Percentiles rank a stretch among this genome's conserved stretches.
Conservation (phyloP, 805 yeast genomes). For the Ogataea methanolica region DNA sequence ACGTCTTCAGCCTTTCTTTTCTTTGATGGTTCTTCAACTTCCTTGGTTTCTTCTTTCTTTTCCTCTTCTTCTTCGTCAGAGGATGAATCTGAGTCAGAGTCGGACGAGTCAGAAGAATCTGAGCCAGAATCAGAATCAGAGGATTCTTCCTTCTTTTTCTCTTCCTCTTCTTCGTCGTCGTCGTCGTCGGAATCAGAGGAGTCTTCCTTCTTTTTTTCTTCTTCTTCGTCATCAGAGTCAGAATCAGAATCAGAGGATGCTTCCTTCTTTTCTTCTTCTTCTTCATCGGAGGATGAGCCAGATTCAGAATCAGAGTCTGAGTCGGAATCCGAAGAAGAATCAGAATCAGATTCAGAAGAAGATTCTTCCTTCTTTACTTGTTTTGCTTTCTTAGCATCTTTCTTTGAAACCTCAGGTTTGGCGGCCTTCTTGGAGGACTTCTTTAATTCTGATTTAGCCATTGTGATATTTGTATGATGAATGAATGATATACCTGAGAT, state of each 20-base stretch:
- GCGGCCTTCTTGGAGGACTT: constrained; percentile 20
- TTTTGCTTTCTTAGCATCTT: constrained; percentile 19
- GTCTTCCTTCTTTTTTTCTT: constrained; percentile 21
- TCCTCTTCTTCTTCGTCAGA: constrained; percentile 12
- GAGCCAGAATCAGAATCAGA: constrained; percentile 16
- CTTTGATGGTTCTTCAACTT: constrained; percentile 23
- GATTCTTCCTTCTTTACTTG: constrained; percentile 16
- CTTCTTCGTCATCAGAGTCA: constrained; percentile 14
- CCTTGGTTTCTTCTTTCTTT: constrained; percentile 1
- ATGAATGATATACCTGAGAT: not conserved
- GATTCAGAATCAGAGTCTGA: constrained; percentile 12
- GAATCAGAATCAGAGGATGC: constrained; percentile 22
- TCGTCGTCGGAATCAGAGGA: constrained; percentile 17
- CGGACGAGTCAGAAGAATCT: constrained; percentile 10
- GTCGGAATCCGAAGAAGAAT: constrained; percentile 17
- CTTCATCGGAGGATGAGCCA: constrained; percentile 13
- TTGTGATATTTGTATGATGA: constrained; percentile 4
- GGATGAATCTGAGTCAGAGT: constrained; percentile 18
- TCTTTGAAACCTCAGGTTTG: constrained; percentile 14
- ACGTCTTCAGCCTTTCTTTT: constrained; percentile 41
- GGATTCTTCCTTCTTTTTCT: constrained; percentile 9
- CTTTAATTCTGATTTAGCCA: constrained; percentile 28
- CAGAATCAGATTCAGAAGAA: constrained; percentile 17
- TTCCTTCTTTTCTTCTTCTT: constrained; percentile 20
- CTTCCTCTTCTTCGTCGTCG: constrained; percentile 11